Evolutionary conservation across 2,329 filamentous ascomycete species (phyloP), one percentile per base, ranked within the genome.

Genomic region (Bipolaris zeicola): DNA sequence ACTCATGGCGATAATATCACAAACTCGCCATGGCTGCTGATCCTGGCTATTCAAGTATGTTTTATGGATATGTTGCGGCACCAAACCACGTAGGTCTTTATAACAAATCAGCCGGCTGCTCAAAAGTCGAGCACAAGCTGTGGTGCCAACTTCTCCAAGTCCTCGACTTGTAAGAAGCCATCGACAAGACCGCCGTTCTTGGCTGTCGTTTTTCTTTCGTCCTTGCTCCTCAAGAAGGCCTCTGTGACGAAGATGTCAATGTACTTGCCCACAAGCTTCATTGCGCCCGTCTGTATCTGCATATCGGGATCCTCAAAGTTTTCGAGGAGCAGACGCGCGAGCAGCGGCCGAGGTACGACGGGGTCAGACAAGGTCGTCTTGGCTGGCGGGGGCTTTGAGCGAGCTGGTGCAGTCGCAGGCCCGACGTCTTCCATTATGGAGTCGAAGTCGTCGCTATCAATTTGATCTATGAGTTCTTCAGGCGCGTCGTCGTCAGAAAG

Each of bases 221-320:
- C 86, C 8, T 87, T 85, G 37, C 91, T 88, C 70, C 94, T 79
- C 14, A 92, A 91, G 72, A 98, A 87, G 1, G 92, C 91, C 79
- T 98, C 94, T 60, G 90, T 84, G 50, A 96, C 89, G 77, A 97
- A 98, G 0, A 94, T 86, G 76, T 97, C 92, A 76, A 97, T 84
- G 73, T 98, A 98, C 77, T 89, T 92, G 13, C 87, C 89, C 56
- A 93, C 84, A 1, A 92, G 85, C 6, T 80, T 83, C 72, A 93
- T 91, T 3, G 65, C 72, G 33, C 73, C 74, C 43, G 71, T 70
- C 52, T 72, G 67, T 52, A 76, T 76, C 45, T 73, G 67, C 33
- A 66, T 74, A 13, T 72, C 65, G 11, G 65, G 52, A 26, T 89
- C 78, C 43, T 80, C 82, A 70, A 97, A 96, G 72, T 90, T 87